Percentiles rank a stretch among this genome's conserved stretches.
These are phyloP conservation scores for Arthrobotrys entomopaga DNA, from an alignment of 2,329 filamentous ascomycete species.

Conservation along the genomic window DNA sequence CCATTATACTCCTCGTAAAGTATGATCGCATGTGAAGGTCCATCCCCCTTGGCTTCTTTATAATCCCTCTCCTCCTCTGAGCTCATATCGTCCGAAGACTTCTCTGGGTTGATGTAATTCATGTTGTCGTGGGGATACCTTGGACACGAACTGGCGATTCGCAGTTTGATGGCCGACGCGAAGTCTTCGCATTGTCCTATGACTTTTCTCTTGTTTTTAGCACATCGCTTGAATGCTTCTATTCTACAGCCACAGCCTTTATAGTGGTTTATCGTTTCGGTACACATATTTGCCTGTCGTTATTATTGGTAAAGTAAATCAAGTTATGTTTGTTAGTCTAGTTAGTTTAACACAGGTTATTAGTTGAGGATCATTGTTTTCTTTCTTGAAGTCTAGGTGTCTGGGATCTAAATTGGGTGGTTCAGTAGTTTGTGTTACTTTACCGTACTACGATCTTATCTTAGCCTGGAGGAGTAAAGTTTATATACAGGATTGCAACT, in stretches of 20 bases:
- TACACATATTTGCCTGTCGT: background rate
- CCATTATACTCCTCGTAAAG: no score
- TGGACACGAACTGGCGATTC: background rate
- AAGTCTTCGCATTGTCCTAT: background rate
- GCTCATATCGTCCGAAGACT: background rate
- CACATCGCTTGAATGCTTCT: background rate
- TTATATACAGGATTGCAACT: no score
- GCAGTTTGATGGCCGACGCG: background rate
- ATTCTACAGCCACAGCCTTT: constrained; percentile 8
- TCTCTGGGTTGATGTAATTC: background rate
- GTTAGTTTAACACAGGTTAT: no score
- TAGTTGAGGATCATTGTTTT: no score
- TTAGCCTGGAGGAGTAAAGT: no score
- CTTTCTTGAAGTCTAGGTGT: no score
- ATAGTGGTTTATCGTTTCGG: background rate
- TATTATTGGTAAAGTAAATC: background rate
- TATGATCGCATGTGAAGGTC: background rate
- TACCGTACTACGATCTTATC: no score
- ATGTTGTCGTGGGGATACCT: background rate
- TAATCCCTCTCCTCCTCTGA: background rate
- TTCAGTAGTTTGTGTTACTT: no score
- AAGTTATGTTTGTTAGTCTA: background rate
- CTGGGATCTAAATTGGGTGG: no score
- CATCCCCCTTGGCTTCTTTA: background rate
- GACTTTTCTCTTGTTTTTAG: background rate